These are phyloP conservation scores for Carallia brachiata DNA, from an alignment of 345 rosid genomes.

Conservation along the genomic window DNA sequence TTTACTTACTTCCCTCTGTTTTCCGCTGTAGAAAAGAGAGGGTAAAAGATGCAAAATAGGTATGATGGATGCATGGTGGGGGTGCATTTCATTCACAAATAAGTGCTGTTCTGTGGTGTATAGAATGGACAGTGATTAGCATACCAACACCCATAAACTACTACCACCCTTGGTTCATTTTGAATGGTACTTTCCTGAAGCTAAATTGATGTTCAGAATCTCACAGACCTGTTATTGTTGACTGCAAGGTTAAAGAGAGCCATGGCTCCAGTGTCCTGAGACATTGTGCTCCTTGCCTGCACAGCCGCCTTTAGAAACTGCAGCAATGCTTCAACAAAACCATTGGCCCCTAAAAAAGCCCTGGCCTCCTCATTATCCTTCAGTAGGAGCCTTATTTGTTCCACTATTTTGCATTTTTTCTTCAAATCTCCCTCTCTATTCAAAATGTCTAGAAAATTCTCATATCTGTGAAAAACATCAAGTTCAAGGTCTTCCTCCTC, in stretches of 20 bases:
- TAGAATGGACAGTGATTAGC: background rate
- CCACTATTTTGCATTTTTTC: conserved; percentile 58
- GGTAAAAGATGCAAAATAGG: too few relatives aligned
- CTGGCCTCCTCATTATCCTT: conserved; percentile 96
- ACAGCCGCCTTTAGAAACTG: conserved; percentile 65
- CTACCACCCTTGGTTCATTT: background rate
- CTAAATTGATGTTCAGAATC: conserved; percentile 3
- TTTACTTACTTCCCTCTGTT: too few relatives aligned
- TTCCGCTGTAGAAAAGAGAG: too few relatives aligned
- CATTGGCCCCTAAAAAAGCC: conserved; percentile 82
- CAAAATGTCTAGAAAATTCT: conserved; percentile 50
- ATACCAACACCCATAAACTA: background rate
- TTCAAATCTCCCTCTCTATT: conserved; percentile 48
- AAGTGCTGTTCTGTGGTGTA: too few relatives aligned
- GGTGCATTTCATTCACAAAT: too few relatives aligned
- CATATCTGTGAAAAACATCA: conserved; percentile 42
- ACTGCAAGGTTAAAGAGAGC: conserved; percentile 97
- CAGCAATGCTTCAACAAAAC: conserved; percentile 74
- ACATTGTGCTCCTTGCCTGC: conserved; percentile 37
- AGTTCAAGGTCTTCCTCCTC: conserved; percentile 43
- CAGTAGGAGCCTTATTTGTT: conserved; percentile 63
- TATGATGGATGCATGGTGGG: too few relatives aligned
- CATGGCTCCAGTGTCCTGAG: conserved; percentile 85
- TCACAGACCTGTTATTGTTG: conserved; percentile 82
- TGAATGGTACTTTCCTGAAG: background rate